Base-by-base conservation (phyloP, 345 rosid genomes). In the Lepidium aucheri region DNA sequence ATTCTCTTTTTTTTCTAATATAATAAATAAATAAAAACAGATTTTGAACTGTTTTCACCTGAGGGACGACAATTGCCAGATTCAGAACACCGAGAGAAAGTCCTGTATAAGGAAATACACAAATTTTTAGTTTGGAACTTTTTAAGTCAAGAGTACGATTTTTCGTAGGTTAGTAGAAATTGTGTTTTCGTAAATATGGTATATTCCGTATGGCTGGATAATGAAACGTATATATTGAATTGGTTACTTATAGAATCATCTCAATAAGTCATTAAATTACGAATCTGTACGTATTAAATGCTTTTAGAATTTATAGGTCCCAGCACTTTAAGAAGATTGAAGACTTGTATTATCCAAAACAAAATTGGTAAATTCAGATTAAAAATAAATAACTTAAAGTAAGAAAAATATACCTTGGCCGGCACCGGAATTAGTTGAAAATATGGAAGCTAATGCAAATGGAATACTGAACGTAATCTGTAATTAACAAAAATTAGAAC, bases 371-470 rank as follows among this genome's bases (percentile, higher is more conserved):
- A 34, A 22, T 26, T 24, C 26, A 46, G 5, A 18, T 38, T 72
- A 47, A 47, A 46, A 17, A n/a, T 30, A 54, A 38, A 14, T 9
- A 8, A 20, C 51, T 69, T 11, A 60, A 41, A 6, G 30, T n/a
- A 12, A 15, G 26, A 1, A 15, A 60, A 14, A 35, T 17, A 45
- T 73, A 84, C 98, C 98, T 89, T 93, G 98, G 64, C 98, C 98
- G 9, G 89, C 94, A 54, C 85, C 84, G 8, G 86, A 24, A 8
- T 60, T 44, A 22, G 66, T 67, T 24, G 82, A 87, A 69, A 80
- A 93, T 42, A 88, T 93, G 40, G 98, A 93, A 51, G 98, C 96
- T 83, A 93, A 43, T 60, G 98, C 98, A 63, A 86, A 93, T 2
- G 97, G 97, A 60, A 93, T 72, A 54, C 94, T 93, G 65, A 34